phyloP scores from a whole-genome alignment of 2,329 filamentous ascomycete species.

The Stachybotrys elegans region DNA sequence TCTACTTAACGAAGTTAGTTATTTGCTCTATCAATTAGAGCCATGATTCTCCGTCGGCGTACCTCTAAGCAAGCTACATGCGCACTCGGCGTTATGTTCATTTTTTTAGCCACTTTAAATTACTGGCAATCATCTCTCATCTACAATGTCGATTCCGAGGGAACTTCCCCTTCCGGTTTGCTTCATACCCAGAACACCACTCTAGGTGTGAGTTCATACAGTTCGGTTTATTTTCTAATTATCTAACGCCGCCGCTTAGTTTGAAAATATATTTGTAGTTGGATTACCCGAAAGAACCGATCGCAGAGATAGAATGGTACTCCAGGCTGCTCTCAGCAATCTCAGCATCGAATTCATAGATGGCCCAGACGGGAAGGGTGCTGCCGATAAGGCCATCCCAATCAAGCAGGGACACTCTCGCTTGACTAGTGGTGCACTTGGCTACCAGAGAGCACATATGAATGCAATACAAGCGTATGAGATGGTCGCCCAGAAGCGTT shows the following conservation, averaged over 20 bases:
- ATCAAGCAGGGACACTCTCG: conserved; percentile 5
- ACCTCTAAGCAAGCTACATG: not conserved
- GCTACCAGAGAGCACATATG: conserved; percentile 32
- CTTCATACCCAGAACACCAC: not conserved
- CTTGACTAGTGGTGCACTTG: conserved; percentile 5
- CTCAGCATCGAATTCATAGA: conserved; percentile 40
- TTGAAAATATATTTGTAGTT: conserved; percentile 33
- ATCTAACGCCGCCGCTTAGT: conserved; percentile 5
- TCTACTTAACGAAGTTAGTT: too few species aligned
- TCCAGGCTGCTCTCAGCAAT: conserved; percentile 39
- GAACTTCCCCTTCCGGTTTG: not conserved
- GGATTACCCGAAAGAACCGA: conserved; percentile 45
- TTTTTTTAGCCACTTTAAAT: not conserved
- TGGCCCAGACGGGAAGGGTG: conserved; percentile 32
- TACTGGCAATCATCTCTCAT: not conserved
- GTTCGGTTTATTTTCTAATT: not conserved
- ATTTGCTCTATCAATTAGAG: too few species aligned
- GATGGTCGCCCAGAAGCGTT: too few species aligned
- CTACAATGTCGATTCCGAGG: not conserved
- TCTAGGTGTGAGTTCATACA: not conserved
- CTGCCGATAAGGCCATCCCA: conserved; percentile 30
- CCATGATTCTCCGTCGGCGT: not conserved
- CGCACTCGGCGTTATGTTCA: not conserved
- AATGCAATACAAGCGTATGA: conserved; percentile 25
- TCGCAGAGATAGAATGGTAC: conserved; percentile 40